Base-by-base conservation (phyloP, 805 yeast genomes). In the Pichia kluyveri region DNA sequence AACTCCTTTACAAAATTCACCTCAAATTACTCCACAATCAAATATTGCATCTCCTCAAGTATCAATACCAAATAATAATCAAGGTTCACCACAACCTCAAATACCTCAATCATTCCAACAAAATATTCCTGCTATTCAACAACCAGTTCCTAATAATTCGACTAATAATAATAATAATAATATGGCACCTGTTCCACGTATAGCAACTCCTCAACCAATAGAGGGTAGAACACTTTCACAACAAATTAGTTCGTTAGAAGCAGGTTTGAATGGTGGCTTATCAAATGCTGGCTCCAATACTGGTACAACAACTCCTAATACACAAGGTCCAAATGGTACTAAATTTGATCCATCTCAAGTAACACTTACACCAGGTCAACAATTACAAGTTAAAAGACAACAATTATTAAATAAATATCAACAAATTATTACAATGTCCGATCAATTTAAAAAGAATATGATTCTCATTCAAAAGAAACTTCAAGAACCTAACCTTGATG, bases 391-490 rank as follows among this genome's bases (percentile, higher is more conserved):
- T 8, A 63, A 54, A 40, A 56, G 51, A 38, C 66, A 63, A 54
- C 62, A 62, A 49, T 62, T 60, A 48, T 42, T 64, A 45, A 51
- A 57, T 59, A 72, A 60, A 49, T 61, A 72, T 49, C 73, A 71
- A 52, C 68, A 69, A 44, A 69, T 80, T 18, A 69, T 73, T 52
- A 67, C 69, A 11, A 63, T 75, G 40, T 66, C 80, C 11, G 72
- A 68, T 40, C 79, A 73, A 49, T 72, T 76, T 49, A 75, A 73
- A 48, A 67, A 71, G 38, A 76, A 73, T 48, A 64, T 80, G 52
- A 72, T 71, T 15, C 67, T 71, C n/a, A 68, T 80, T 41, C 77
- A 75, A 46, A 70, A 70, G 8, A 70, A 73, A 38, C 76, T 75
- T 51, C 66, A 63, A 18, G 69, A 71, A 38, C 69, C 71, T 11